Conservation (phyloP, 2,329 filamentous ascomycete species). For the Ascosphaera apis region DNA sequence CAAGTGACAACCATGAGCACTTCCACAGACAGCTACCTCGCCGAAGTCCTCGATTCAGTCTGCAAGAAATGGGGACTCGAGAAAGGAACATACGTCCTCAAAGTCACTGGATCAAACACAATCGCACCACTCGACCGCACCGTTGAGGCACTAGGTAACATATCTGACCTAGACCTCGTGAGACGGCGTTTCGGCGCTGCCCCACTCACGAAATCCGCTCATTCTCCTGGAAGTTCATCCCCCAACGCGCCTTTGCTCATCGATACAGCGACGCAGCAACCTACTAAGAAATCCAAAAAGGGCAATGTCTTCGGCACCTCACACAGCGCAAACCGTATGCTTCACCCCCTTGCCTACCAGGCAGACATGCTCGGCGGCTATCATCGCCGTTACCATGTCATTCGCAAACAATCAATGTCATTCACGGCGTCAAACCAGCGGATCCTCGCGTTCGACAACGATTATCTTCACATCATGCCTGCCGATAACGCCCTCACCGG, state of each 20-base stretch:
- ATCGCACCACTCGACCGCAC: conserved; percentile 41
- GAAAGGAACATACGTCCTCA: conserved; percentile 38
- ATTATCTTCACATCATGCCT: conserved; percentile 44
- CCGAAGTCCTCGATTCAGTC: conserved; percentile 40
- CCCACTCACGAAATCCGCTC: conserved; percentile 29
- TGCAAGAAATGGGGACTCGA: conserved; percentile 41
- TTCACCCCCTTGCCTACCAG: conserved; percentile 25
- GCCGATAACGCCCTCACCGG: conserved; percentile 18
- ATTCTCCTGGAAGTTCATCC: conserved; percentile 35
- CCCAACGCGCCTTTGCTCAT: conserved; percentile 42
- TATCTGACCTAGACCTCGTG: conserved; percentile 37
- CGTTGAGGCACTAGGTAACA: conserved; percentile 37
- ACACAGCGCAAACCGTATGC: conserved; percentile 11
- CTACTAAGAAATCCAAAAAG: conserved; percentile 22
- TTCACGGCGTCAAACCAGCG: conserved; percentile 38
- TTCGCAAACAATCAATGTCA: conserved; percentile 41
- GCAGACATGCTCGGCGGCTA: conserved; percentile 23
- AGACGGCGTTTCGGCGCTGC: conserved; percentile 39
- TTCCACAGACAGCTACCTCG: conserved; percentile 42
- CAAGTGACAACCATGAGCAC: conserved; percentile 32
- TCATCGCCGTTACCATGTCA: conserved; percentile 40
- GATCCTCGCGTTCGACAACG: conserved; percentile 38
- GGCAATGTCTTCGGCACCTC: conserved; percentile 4
- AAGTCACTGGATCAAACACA: conserved; percentile 38
- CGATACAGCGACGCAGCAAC: conserved; percentile 10